Conservation (phyloP, 495 filamentous ascomycete genomes). For the Sabuloglossum arenarium region DNA sequence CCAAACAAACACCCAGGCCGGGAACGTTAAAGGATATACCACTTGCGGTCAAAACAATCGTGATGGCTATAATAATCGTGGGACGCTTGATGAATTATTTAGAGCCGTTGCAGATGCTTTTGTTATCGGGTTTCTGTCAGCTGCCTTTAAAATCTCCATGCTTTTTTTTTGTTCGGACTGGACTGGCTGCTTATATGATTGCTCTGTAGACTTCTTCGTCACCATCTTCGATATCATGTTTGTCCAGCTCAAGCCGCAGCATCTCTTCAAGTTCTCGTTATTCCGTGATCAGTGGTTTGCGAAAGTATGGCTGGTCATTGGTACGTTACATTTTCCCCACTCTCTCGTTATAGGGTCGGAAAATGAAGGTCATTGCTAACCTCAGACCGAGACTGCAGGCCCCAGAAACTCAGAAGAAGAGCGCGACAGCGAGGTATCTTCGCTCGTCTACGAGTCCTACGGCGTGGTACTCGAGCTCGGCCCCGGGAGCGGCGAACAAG, state of each 20-base stretch:
- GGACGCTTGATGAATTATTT: not conserved
- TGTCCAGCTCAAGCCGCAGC: not conserved
- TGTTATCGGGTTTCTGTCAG: not conserved
- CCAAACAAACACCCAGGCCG: no score
- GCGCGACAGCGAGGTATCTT: constrained; percentile 21
- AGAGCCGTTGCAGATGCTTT: not conserved
- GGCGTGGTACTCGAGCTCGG: constrained; percentile 29
- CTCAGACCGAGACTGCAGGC: not conserved
- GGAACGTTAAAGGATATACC: no score
- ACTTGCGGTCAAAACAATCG: no score
- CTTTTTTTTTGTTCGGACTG: not conserved
- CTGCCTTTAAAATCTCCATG: not conserved
- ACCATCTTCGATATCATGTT: not conserved
- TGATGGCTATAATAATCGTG: no score
- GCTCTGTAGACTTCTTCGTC: not conserved
- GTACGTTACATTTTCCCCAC: not conserved
- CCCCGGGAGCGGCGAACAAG: constrained; percentile 25
- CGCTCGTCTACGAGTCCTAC: constrained; percentile 17
- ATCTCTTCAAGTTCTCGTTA: not conserved
- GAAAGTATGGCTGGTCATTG: not conserved
- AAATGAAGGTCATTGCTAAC: not conserved
- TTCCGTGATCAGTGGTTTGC: not conserved
- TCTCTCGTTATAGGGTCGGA: not conserved
- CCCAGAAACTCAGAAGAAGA: constrained; percentile 7
- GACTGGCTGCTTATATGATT: not conserved